phyloP scores from a whole-genome alignment of 140 eudicot genomes.

The Bidens hawaiensis region DNA sequence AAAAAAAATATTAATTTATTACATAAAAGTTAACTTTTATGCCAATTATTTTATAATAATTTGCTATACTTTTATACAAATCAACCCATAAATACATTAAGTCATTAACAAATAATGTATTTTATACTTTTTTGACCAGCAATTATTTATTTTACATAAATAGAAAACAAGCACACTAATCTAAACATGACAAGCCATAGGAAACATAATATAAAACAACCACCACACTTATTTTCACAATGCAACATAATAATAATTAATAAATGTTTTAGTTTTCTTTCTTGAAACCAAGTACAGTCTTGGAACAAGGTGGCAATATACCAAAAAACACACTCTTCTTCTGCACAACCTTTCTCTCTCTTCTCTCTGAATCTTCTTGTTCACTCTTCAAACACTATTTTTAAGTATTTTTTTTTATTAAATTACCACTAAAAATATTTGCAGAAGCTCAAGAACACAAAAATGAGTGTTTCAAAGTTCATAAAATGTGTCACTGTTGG shows the following conservation, averaged over 20 bases:
- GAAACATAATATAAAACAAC: conserved; percentile 1
- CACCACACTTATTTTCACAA: conserved; percentile 27
- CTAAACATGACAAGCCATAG: conserved; percentile 5
- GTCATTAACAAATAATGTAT: too few relatives aligned
- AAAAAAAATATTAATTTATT: too few relatives aligned
- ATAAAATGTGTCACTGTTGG: conserved; percentile 93
- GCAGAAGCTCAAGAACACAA: conserved; percentile 9
- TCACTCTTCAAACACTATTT: conserved; percentile 25
- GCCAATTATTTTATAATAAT: too few relatives aligned
- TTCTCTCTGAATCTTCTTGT: conserved; percentile 25
- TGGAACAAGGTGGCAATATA: conserved; percentile 29
- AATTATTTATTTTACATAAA: too few relatives aligned
- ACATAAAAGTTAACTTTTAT: too few relatives aligned
- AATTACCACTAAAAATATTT: not conserved
- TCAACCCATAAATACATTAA: too few relatives aligned
- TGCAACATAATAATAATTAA: conserved; percentile 12
- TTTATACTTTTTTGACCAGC: too few relatives aligned
- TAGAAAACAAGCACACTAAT: conserved; percentile 4
- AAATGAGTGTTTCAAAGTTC: conserved; percentile 87
- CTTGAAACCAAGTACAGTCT: conserved; percentile 20
- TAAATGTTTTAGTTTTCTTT: conserved; percentile 6
- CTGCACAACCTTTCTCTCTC: conserved; percentile 18
- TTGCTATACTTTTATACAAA: too few relatives aligned
- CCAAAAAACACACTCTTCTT: conserved; percentile 14
- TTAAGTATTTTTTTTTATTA: conserved; percentile 12